Percentiles rank a stretch among this genome's conserved stretches.
Evolutionary conservation across 192 early-diverging fungal species (phyloP).

Genomic region (Coemansia sp.): DNA sequence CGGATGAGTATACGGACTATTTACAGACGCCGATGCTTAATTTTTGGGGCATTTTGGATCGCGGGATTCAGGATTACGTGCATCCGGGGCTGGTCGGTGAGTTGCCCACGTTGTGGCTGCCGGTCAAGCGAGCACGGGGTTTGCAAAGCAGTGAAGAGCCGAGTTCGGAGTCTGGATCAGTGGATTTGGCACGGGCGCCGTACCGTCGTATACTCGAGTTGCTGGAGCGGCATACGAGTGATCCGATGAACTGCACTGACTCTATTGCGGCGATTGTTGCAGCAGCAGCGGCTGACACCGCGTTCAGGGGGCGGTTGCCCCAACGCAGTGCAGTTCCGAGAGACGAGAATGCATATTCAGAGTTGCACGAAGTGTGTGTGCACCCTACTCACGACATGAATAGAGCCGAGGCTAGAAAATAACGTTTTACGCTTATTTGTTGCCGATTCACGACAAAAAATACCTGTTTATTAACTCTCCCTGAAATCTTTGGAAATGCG

Average conservation of each 20-base stretch:
- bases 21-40: constrained; percentile 75
- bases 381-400: not conserved
- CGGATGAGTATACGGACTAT: constrained; percentile 63
- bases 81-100: constrained; percentile 68
- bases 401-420: not conserved
- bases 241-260: constrained; percentile 7
- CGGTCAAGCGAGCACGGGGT: constrained; percentile 29
- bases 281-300: not conserved
- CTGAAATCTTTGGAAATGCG: too few species aligned
- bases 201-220: constrained; percentile 1
- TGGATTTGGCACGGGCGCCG: constrained; percentile 9
- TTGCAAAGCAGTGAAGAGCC: not conserved
- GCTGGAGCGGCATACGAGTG: not conserved
- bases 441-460: too few species aligned
- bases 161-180: not conserved
- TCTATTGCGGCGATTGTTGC: constrained; percentile 2
- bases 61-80: constrained; percentile 65
- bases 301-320: not conserved
- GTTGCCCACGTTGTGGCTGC: constrained; percentile 74
- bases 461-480: too few species aligned
- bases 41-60: constrained; percentile 69
- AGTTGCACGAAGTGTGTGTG: constrained; percentile 10
- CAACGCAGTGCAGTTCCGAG: not conserved
- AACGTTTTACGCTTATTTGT: too few species aligned
- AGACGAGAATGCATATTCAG: not conserved